Evolutionary conservation across 2,329 filamentous ascomycete genomes (phyloP).

Genomic region (Phialemoniopsis sp.): DNA sequence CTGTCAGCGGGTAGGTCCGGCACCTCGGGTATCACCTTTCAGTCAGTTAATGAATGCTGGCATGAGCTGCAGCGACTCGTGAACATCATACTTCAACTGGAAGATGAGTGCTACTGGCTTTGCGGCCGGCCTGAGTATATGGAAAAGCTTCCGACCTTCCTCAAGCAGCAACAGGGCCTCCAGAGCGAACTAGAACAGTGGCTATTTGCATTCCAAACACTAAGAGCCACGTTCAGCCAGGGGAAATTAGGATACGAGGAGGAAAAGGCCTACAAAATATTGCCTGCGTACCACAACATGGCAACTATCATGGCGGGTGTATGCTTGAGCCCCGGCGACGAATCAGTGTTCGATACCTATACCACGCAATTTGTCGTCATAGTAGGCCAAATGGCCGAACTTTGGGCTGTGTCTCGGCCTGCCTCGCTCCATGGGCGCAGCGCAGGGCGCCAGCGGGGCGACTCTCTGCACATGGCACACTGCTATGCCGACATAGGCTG

Average conservation of each 20-base stretch:
- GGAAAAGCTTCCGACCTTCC: too few relatives aligned
- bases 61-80: slow-evolving; percentile 4
- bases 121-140: too few relatives aligned
- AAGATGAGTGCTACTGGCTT: background rate
- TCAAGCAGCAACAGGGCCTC: too few relatives aligned
- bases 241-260: too few relatives aligned
- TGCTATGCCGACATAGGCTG: slow-evolving; percentile 37
- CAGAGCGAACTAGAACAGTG: too few relatives aligned
- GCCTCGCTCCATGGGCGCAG: background rate
- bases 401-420: background rate
- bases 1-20: slow-evolving; percentile 1
- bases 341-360: slow-evolving; percentile 30
- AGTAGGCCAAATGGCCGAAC: slow-evolving; percentile 13
- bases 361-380: slow-evolving; percentile 24
- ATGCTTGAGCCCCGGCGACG: slow-evolving; percentile 12
- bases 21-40: background rate
- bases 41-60: slow-evolving; percentile 1
- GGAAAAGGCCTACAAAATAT: too few relatives aligned
- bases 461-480: slow-evolving; percentile 19
- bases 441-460: background rate
- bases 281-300: too few relatives aligned
- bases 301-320: too few relatives aligned
- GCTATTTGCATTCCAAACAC: too few relatives aligned
- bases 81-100: slow-evolving; percentile 19
- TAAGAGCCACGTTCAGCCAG: too few relatives aligned